Evolutionary conservation across 176 grass and related monocot genomes (phyloP).

Genomic region (Musa acuminata): DNA sequence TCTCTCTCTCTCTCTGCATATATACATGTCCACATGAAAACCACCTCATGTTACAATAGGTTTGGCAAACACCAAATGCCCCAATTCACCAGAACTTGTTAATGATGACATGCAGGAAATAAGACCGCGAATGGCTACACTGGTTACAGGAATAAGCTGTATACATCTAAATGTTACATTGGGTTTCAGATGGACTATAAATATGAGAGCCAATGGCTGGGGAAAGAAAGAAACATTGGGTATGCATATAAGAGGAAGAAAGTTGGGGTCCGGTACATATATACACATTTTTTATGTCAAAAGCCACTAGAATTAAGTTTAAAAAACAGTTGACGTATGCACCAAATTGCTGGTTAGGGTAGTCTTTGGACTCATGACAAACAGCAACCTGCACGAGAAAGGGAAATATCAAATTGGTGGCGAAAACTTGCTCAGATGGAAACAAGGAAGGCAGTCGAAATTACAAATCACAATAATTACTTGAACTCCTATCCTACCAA

Average conservation of each 20-base stretch:
- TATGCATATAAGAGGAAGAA: background rate
- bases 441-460: background rate
- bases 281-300: background rate
- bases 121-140: background rate
- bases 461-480: background rate
- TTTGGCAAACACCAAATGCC: too few species aligned
- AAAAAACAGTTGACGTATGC: background rate
- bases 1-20: too few species aligned
- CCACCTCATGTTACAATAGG: too few species aligned
- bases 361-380: background rate
- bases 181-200: background rate
- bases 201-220: background rate
- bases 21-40: too few species aligned
- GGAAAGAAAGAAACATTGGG: background rate
- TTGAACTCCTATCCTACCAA: background rate
- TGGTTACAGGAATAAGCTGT: slow-evolving; percentile 6
- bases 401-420: background rate
- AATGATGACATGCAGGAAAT: background rate
- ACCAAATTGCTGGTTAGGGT: background rate
- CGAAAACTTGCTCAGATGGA: background rate
- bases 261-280: background rate
- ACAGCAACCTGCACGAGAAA: too few species aligned
- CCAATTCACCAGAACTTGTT: too few species aligned
- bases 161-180: background rate
- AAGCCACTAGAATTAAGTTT: background rate